Evolutionary conservation across 208 protist genomes (phyloP).

Genomic region (Trypanosoma conorhini): DNA sequence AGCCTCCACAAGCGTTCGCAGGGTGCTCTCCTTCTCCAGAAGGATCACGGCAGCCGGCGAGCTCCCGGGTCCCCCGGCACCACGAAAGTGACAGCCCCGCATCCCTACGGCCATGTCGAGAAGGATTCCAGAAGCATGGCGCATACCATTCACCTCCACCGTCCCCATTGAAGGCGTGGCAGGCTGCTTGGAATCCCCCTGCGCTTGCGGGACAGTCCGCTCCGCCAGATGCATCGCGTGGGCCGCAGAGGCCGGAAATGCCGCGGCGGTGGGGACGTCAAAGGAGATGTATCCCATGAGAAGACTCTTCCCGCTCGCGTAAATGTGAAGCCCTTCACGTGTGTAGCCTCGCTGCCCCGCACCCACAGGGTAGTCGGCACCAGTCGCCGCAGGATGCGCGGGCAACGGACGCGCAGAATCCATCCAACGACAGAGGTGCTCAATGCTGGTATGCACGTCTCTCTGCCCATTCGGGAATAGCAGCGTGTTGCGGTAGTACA

Average conservation of each 20-base stretch:
- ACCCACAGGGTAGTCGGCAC: not conserved
- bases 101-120: slow-evolving; percentile 20
- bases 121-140: slow-evolving; percentile 21
- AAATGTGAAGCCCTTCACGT: slow-evolving; percentile 26
- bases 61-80: not conserved
- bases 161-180: not conserved
- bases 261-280: slow-evolving; percentile 10
- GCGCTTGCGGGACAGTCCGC: not conserved
- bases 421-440: slow-evolving; percentile 29
- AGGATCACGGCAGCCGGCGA: slow-evolving; percentile 42
- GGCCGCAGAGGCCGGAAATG: not conserved
- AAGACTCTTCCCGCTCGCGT: slow-evolving; percentile 28
- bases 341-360: slow-evolving; percentile 9
- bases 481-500: slow-evolving; percentile 70
- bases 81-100: slow-evolving; percentile 20
- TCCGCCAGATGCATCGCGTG: not conserved
- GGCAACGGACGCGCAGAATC: slow-evolving; percentile 3
- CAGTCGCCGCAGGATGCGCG: not conserved
- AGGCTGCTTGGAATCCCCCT: not conserved
- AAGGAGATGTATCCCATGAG: slow-evolving; percentile 21
- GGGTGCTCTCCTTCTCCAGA: slow-evolving; percentile 81
- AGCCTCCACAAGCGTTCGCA: slow-evolving; percentile 41
- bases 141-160: slow-evolving; percentile 13
- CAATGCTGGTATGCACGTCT: slow-evolving; percentile 21
- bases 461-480: slow-evolving; percentile 54